Evolutionary conservation across 495 filamentous ascomycete species (phyloP).

Genomic region (Xylaria longipes): DNA sequence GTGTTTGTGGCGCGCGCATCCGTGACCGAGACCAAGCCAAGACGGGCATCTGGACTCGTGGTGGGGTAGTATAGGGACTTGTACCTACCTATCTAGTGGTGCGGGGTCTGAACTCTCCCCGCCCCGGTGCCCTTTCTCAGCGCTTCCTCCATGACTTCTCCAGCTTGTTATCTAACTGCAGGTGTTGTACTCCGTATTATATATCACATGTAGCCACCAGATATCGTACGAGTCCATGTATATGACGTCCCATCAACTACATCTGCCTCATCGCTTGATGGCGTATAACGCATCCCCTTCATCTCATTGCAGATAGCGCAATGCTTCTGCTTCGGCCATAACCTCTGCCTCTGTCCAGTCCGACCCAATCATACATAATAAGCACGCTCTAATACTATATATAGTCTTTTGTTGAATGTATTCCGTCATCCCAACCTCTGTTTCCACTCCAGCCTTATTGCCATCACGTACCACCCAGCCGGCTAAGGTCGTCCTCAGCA

Average conservation of each 20-base stretch:
- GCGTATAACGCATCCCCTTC: not conserved
- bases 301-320: not conserved
- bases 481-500: not conserved
- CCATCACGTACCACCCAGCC: slow-evolving; percentile 4
- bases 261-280: not conserved
- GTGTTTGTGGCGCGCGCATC: not conserved
- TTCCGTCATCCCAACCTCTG: slow-evolving; percentile 14
- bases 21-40: too few species aligned
- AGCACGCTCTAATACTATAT: not conserved
- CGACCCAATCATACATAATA: not conserved
- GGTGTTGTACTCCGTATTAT: too few species aligned
- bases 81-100: slow-evolving; percentile 20
- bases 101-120: slow-evolving; percentile 31
- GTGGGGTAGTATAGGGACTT: too few species aligned
- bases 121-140: not conserved
- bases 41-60: not conserved
- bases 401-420: slow-evolving; percentile 17
- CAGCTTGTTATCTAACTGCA: not conserved
- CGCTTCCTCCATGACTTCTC: not conserved
- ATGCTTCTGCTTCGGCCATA: not conserved
- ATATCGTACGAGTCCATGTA: slow-evolving; percentile 13
- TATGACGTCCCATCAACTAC: not conserved
- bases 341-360: not conserved
- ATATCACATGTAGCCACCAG: not conserved
- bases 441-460: not conserved